Base-by-base conservation (phyloP, 352 stramenopile species). In the Phytophthora idaei region DNA sequence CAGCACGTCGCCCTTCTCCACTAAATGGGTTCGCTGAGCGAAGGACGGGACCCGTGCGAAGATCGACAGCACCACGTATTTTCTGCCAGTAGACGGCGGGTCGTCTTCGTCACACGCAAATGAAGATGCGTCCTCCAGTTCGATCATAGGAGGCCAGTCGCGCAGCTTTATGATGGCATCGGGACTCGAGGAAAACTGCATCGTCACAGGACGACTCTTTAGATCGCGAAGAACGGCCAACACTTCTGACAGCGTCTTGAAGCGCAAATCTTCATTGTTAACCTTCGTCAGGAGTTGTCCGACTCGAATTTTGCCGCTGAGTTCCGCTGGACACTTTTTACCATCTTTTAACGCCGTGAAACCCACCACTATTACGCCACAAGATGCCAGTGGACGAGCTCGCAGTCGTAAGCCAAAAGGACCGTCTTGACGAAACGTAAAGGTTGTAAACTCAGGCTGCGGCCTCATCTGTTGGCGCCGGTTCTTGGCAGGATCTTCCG, bases 121-220 rank as follows among this genome's bases (percentile, higher is more conserved):
- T 1, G 72, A 74, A 10, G 66, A 73, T 7, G 65, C 80, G 15
- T 75, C 76, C 59, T 95, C 87, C 46, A 89, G 64, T 55, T 93
- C 84, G 21, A 95, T 74, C 80, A 94, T 90, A 25, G 87, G 87
- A n/a, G 87, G 87, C 87, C 87, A 95, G 17, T 90, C 75, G 0
- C 79, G 82, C 34, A 95, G 61, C 59, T 82, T 91, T 46, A 95
- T 80, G 48, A 95, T 83, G 9, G 80, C 74, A 56, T 95, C 87
- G 0, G 87, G 87, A 58, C 83, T 95, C 4, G 78, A 73, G 1
- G 81, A 85, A 55, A 95, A 94, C 29, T 92, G 79, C 46, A 95
- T 72, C 52, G 80, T 90, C 36, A 78, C 81, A 41, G 87, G 87
- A 2, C 87, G 83, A 28, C 61, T 65, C 42, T 80, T 95, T 11